Evolutionary conservation across 2,329 filamentous ascomycete species (phyloP).

Genomic region (Xylaria multiplex): DNA sequence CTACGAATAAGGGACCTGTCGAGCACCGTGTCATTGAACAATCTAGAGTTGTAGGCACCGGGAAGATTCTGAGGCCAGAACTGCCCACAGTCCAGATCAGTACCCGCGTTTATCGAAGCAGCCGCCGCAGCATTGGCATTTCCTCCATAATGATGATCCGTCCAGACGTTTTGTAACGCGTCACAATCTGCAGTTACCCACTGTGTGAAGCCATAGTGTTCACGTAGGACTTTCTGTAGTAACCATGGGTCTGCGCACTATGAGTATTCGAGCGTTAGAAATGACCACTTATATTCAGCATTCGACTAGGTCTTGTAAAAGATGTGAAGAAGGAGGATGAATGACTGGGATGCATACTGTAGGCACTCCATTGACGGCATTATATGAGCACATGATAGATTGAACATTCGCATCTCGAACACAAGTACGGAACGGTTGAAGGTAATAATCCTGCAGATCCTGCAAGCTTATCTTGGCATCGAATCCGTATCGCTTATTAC

Average conservation of each 20-base stretch:
- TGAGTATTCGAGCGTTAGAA: background rate
- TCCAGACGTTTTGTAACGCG: constrained; percentile 67
- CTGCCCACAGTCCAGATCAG: constrained; percentile 50
- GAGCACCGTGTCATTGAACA: constrained; percentile 57
- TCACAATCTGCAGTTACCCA: constrained; percentile 74
- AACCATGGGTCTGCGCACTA: constrained; percentile 69
- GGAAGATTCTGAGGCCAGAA: constrained; percentile 46
- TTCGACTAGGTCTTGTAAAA: background rate
- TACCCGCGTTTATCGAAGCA: constrained; percentile 52
- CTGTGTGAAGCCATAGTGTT: constrained; percentile 71
- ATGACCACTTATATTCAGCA: background rate
- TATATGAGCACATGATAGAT: constrained; percentile 71
- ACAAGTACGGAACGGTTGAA: constrained; percentile 72
- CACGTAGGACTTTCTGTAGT: constrained; percentile 66
- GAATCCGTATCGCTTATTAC: constrained; percentile 60
- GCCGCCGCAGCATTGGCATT: constrained; percentile 50
- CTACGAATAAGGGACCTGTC: constrained; percentile 62
- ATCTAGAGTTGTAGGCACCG: constrained; percentile 46
- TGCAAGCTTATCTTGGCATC: constrained; percentile 67
- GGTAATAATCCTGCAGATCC: constrained; percentile 74
- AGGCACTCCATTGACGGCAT: constrained; percentile 72
- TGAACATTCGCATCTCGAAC: constrained; percentile 64
- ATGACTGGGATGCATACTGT: constrained; percentile 45
- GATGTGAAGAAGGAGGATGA: background rate
- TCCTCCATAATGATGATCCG: constrained; percentile 52